Base-by-base conservation (phyloP, 2,329 filamentous ascomycete species). In the Venturia nashicola region DNA sequence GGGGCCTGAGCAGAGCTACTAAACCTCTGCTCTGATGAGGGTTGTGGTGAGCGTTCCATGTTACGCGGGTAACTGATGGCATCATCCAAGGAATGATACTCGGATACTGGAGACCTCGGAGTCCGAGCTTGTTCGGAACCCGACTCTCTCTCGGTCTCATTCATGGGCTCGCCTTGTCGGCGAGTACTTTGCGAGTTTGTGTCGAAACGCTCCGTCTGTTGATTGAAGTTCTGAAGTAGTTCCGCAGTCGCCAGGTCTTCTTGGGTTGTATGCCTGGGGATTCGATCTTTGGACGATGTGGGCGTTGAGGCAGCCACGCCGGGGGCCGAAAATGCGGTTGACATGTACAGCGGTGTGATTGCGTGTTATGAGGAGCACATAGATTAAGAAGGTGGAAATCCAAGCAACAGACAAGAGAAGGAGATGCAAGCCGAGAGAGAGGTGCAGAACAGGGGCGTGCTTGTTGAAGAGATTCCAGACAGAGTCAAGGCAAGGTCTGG, bases 41-140 rank as follows among this genome's bases (percentile, higher is more conserved):
- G 27, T 42, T 36, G 55, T 7, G 59, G 20, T 32, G 54, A 34
- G n/a, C 5, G 34, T 55, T 54, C 39, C 23, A 34, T 40, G 16
- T 32, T 36, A 11, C 34, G 27, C 11, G 67, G 65, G 44, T 72
- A 70, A 60, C 70, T 70, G 43, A 74, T 67, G 18, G 73, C 70
- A 65, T 76, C 74, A 55, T 76, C 73, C n/a, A 76, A 70, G 5
- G 74, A 75, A 63, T 76, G 74, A 65, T 76, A 75, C 63, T 69
- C 67, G 36, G 66, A 62, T 61, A 75, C 73, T 12, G 71, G 67
- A 27, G 66, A 44, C 71, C 32, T 59, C 12, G 60, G 46, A 27
- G 27, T 51, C 60, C 43, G 20, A 32, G 60, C 23, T 36, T 57
- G 14, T 23, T 57, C 51, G 27, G 51, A 27, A 36, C 32, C 32